phyloP scores from a whole-genome alignment of 164 flowering plant species.

The Euptelea pleiosperma region DNA sequence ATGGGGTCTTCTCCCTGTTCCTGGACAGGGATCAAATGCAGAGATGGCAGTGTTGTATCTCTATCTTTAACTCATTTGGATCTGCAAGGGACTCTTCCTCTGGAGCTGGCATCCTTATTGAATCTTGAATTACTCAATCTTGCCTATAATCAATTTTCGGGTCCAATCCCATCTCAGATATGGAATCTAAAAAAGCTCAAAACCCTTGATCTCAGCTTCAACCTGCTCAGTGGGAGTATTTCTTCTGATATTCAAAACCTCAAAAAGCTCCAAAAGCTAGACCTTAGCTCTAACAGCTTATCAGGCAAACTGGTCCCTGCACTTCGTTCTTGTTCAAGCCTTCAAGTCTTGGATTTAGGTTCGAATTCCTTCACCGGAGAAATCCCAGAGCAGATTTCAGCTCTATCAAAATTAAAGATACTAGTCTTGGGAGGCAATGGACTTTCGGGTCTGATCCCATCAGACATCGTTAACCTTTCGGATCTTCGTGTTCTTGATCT shows the following conservation, averaged over 20 bases:
- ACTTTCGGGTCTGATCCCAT: conserved; percentile 12
- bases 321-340: conserved; percentile 7
- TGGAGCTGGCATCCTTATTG: conserved; percentile 1
- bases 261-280: conserved; percentile 4
- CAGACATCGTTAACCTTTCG: conserved; percentile 8
- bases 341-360: conserved; percentile 10
- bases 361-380: conserved; percentile 14
- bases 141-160: conserved; percentile 10
- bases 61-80: conserved; percentile 16
- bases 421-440: conserved; percentile 10
- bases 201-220: conserved; percentile 10
- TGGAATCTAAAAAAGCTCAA: conserved; percentile 13
- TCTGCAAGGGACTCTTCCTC: conserved; percentile 14
- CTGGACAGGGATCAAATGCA: conserved; percentile 18
- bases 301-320: conserved; percentile 10
- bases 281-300: conserved; percentile 12
- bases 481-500: conserved; percentile 14
- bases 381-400: conserved; percentile 1
- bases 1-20: conserved; percentile 6
- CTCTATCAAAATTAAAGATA: neutral
- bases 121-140: conserved; percentile 13
- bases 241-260: conserved; percentile 15
- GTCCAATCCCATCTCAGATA: conserved; percentile 12
- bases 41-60: conserved; percentile 16
- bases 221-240: conserved; percentile 10